phyloP scores from a whole-genome alignment of 768 basidiomycete genomes.

The Megacollybia marginata region DNA sequence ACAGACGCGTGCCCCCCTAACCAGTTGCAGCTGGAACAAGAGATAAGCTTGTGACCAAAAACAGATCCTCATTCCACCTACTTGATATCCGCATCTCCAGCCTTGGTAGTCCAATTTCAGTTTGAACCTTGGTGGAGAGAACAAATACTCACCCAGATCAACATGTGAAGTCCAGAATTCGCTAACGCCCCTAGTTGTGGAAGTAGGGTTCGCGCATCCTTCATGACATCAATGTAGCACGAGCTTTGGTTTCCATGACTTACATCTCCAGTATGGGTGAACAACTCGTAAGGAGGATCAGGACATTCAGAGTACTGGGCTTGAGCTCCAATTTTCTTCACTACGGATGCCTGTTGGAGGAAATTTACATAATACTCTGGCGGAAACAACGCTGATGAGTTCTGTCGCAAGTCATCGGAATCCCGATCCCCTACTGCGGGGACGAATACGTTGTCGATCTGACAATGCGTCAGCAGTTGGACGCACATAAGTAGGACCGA shows the following conservation, averaged over 20 bases:
- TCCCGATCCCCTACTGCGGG: constrained; percentile 50
- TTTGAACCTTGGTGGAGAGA: constrained; percentile 3
- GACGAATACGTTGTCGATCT: constrained; percentile 39
- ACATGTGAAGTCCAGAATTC: constrained; percentile 32
- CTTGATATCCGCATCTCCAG: constrained; percentile 46
- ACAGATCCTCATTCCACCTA: constrained; percentile 15
- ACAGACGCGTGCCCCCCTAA: constrained; percentile 36
- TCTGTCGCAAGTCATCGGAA: constrained; percentile 51
- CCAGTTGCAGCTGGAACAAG: constrained; percentile 35
- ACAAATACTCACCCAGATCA: constrained; percentile 35
- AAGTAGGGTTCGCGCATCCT: constrained; percentile 50
- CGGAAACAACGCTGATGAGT: constrained; percentile 36
- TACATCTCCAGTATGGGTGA: constrained; percentile 51
- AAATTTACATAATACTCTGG: constrained; percentile 48
- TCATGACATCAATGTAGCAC: neutral
- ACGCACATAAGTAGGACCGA: neutral
- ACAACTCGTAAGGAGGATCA: constrained; percentile 30
- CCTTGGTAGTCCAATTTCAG: constrained; percentile 18
- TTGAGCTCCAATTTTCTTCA: constrained; percentile 46
- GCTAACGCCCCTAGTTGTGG: constrained; percentile 42
- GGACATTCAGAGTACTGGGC: constrained; percentile 42
- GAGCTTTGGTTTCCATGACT: constrained; percentile 6
- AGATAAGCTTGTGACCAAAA: too few species aligned
- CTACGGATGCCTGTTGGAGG: constrained; percentile 26
- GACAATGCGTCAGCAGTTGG: neutral